Evolutionary conservation across 1,284 basidiomycete species (phyloP), one percentile per base, ranked within the genome.

Genomic region (Cryptococcus sp.): DNA sequence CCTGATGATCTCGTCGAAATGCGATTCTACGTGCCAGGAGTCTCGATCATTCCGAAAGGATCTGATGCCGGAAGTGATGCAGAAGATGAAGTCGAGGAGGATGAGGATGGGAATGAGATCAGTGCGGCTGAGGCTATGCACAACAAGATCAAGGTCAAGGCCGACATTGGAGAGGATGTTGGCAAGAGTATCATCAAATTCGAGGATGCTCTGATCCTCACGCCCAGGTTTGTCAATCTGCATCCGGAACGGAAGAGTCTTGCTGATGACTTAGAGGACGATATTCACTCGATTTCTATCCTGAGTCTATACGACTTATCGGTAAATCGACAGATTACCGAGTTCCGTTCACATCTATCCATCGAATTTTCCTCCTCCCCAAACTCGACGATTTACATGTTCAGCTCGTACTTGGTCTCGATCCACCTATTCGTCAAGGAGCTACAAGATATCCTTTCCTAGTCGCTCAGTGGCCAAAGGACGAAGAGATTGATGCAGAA

Each of bases 281-380:
- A 54, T 98, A 94, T 76, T 93, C 98, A 64, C 86, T 98, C 73
- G 96, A 98, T 76, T 93, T 98, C 85, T 98, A 91, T 80, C 84
- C 85, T 39, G 88, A 91, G 45, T 98, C 94, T 76, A 76, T 99
- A 65, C 86, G 96, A 40, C 78, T 98, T 28, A 86, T 93, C 39
- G 96, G 96, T 55, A 98, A 98, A 78, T 97, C 91, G 2, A 98
- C 98, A 77, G 96, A 99, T 76, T 98, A 99, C 82, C 96, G 97
- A 77, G 90, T 99, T 53, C 81, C 91, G 24, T 98, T 94, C 76
- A 82, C 82, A 40, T 90, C 87, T 58, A 92, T 98, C 63, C 86
- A 88, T 43, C 83, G 85, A 57, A 78, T 98, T 21, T 99, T 98
- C 81, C 80, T 98, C 19, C 79, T 98, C 3, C 96, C 96, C 28